Conservation (phyloP, 495 filamentous ascomycete genomes). For the Platismatia glauca region DNA sequence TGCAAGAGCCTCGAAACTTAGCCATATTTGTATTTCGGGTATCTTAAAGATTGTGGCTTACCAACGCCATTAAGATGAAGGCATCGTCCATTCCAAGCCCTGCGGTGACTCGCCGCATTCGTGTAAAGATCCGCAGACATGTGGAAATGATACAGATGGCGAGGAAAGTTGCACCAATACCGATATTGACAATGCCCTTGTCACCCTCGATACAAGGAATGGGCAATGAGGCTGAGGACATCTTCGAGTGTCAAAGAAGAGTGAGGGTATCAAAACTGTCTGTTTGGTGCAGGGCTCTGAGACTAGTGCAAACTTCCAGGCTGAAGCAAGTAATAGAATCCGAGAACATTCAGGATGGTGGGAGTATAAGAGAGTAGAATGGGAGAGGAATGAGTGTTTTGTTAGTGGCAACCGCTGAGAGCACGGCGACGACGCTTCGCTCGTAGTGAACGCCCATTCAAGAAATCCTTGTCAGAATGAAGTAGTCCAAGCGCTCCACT, state of each 20-base stretch:
- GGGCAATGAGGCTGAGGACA: not conserved
- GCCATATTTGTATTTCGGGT: not conserved
- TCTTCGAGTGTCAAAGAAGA: not conserved
- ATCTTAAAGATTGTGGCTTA: not conserved
- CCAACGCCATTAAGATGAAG: constrained; percentile 1
- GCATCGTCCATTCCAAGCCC: constrained; percentile 4
- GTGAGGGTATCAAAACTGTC: not conserved
- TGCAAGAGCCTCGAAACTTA: not conserved
- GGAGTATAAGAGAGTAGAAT: not conserved
- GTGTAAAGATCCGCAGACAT: not conserved
- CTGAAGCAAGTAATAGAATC: not conserved
- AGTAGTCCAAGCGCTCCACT: no score
- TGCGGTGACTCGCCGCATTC: not conserved
- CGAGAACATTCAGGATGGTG: not conserved
- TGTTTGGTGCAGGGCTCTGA: not conserved
- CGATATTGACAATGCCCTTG: not conserved
- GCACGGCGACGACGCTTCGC: no score
- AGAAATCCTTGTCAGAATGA: no score
- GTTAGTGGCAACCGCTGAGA: no score
- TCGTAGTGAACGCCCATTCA: no score
- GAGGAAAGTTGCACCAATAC: not conserved
- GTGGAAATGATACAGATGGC: not conserved
- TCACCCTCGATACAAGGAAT: not conserved
- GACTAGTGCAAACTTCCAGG: not conserved
- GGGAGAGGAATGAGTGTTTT: not conserved